Percentiles rank a stretch among this genome's conserved stretches.
These are phyloP conservation scores for Omphalea diandra DNA, from an alignment of 441 rosid species.

Conservation along the genomic window DNA sequence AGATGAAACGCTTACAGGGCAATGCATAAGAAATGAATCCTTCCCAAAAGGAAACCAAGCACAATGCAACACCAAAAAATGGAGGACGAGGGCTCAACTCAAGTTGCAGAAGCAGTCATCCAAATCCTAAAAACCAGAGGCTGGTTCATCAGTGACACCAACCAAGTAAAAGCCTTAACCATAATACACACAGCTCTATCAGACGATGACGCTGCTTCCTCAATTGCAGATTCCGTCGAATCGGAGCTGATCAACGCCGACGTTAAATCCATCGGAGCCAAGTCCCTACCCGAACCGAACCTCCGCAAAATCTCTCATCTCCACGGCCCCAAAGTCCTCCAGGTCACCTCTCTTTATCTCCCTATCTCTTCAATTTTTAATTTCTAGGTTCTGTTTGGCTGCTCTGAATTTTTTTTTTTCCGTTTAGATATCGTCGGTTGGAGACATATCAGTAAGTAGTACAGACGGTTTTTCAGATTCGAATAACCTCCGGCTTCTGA, in stretches of 20 bases:
- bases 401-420: constrained; percentile 1
- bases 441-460: constrained; percentile 72
- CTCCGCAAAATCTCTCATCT: constrained; percentile 53
- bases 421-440: constrained; percentile 55
- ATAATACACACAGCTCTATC: constrained; percentile 42
- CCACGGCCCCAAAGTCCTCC: constrained; percentile 78
- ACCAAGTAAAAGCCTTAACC: constrained; percentile 41
- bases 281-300: constrained; percentile 55
- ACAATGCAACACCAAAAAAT: constrained; percentile 30
- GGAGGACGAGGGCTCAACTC: constrained; percentile 36
- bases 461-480: constrained; percentile 53
- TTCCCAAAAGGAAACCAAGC: not conserved
- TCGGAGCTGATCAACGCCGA: constrained; percentile 77
- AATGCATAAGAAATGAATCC: too few relatives aligned
- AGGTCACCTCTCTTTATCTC: constrained; percentile 35
- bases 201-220: constrained; percentile 36
- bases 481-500: constrained; percentile 48
- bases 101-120: constrained; percentile 36
- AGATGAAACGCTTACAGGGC: too few relatives aligned
- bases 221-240: constrained; percentile 56
- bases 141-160: constrained; percentile 57
- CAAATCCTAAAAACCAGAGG: constrained; percentile 63
- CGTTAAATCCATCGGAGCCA: constrained; percentile 60
- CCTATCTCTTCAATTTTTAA: not conserved
- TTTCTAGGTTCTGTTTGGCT: constrained; percentile 1